These are phyloP conservation scores for Zarea fungicola DNA, from an alignment of 2,329 filamentous ascomycete genomes.

Conservation along the genomic window DNA sequence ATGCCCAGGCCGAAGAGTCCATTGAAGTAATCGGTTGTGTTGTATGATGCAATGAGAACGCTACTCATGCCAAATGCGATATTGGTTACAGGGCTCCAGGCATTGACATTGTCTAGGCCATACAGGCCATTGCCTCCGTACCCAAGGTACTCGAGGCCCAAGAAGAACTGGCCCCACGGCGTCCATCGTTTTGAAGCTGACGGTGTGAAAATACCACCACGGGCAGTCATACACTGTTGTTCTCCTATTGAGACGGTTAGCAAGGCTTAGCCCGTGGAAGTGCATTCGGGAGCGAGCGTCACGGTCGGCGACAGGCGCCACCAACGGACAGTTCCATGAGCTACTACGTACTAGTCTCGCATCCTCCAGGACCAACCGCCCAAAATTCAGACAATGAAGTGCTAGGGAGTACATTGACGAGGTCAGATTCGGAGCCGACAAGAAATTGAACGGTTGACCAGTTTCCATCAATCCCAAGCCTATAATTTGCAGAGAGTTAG, in stretches of 20 bases:
- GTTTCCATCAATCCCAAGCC: slow-evolving; percentile 61
- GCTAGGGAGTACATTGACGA: slow-evolving; percentile 46
- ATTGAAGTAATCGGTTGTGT: slow-evolving; percentile 49
- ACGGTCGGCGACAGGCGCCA: neutral
- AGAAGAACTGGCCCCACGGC: slow-evolving; percentile 52
- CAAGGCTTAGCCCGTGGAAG: slow-evolving; percentile 15
- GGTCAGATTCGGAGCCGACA: slow-evolving; percentile 35
- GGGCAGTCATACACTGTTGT: slow-evolving; percentile 46
- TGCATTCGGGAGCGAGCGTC: too few relatives aligned
- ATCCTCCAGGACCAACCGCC: slow-evolving; percentile 57
- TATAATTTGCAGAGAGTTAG: slow-evolving; percentile 21
- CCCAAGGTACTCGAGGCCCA: slow-evolving; percentile 55
- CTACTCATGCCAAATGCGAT: slow-evolving; percentile 37
- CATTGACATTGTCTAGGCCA: slow-evolving; percentile 47
- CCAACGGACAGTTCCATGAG: neutral
- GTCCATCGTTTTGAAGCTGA: slow-evolving; percentile 53
- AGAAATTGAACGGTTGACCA: slow-evolving; percentile 65
- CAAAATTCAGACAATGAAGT: slow-evolving; percentile 68
- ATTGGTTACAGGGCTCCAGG: slow-evolving; percentile 34
- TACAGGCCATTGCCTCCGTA: slow-evolving; percentile 59
- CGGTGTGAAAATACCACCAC: slow-evolving; percentile 55
- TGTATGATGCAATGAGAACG: slow-evolving; percentile 47
- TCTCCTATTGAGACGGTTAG: slow-evolving; percentile 32
- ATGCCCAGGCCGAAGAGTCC: slow-evolving; percentile 55
- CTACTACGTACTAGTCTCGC: slow-evolving; percentile 38